Evolutionary conservation across 768 basidiomycete genomes (phyloP), one percentile per base, ranked within the genome.

Genomic region (Mycena epipterygia): DNA sequence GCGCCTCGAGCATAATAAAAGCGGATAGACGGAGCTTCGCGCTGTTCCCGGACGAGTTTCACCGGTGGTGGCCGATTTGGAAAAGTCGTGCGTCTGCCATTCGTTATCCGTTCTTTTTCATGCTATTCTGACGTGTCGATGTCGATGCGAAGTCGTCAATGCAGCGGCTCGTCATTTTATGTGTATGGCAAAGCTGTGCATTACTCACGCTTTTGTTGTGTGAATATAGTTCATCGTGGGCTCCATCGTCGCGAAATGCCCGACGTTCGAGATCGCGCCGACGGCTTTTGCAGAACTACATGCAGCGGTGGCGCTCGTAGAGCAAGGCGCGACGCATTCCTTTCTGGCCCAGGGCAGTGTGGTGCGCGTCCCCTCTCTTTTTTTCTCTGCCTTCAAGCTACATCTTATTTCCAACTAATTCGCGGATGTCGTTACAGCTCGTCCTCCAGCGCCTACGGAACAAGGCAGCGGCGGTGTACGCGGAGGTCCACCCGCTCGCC

Each of bases 41-140:
- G 51, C 78, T 80, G 62, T 83, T 78, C 53, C 83, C 83, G 1
- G 82, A 84, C 9, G 64, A 84, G 21, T 84, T 81, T 66, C 67
- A 81, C 37, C 82, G 85, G 11, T 85, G 84, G 77, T 86, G 86
- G 84, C 73, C 79, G 17, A 78, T 84, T 52, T 85, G 84, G 83
- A 84, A 75, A 23, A 82, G 85, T 71, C 76, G 60, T 37, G 21
- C 37, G 56, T 58, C 7, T 23, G 6, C 7, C 27, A 30, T 60
- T 23, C 19, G 3, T 32, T 16, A 32, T 29, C 3, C 19, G 13
- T 5, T 23, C 23, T 17, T 21, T 21, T 9, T 44, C 8, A 44
- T 37, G 14, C 6, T 37, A 11, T 44, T 9, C 42, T n/a, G 11
- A 33, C 42, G 6, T 59, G n/a, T 39, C 42, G 3, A 19, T 23